phyloP scores from a whole-genome alignment of 352 stramenopile genomes.

The Pythium folliculosum region DNA sequence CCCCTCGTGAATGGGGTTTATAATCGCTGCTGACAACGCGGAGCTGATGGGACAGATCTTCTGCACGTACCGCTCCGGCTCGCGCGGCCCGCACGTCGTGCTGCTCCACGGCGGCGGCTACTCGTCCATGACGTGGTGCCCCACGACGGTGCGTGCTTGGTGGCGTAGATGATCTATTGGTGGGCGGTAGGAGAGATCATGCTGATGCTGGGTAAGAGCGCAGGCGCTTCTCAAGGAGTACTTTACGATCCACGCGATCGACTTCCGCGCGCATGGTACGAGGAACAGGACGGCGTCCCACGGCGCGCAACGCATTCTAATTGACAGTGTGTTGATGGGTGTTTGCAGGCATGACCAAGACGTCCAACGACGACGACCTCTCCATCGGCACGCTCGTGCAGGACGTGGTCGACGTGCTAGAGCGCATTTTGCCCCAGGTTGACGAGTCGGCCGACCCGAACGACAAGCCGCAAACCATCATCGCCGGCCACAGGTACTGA shows the following conservation, averaged over 20 bases:
- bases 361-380: slow-evolving; percentile 63
- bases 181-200: too few relatives aligned
- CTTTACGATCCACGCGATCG: slow-evolving; percentile 80
- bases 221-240: slow-evolving; percentile 75
- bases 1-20: not conserved
- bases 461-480: slow-evolving; percentile 58
- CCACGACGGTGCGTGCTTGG: slow-evolving; percentile 52
- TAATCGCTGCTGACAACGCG: not conserved
- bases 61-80: slow-evolving; percentile 73
- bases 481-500: slow-evolving; percentile 77
- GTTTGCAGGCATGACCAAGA: slow-evolving; percentile 48
- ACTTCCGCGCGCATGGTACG: slow-evolving; percentile 81
- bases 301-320: too few relatives aligned
- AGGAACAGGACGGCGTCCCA: not conserved
- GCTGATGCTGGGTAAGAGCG: not conserved
- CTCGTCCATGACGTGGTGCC: slow-evolving; percentile 86
- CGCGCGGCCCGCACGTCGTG: slow-evolving; percentile 68
- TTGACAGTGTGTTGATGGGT: too few relatives aligned
- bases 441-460: slow-evolving; percentile 21
- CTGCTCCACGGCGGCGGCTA: slow-evolving; percentile 86
- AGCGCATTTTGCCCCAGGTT: slow-evolving; percentile 47
- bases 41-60: slow-evolving; percentile 56
- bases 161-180: not conserved
- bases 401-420: slow-evolving; percentile 60
- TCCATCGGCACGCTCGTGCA: slow-evolving; percentile 77